phyloP scores from a whole-genome alignment of 2,329 filamentous ascomycete genomes.

The Colletotrichum endophyticum region DNA sequence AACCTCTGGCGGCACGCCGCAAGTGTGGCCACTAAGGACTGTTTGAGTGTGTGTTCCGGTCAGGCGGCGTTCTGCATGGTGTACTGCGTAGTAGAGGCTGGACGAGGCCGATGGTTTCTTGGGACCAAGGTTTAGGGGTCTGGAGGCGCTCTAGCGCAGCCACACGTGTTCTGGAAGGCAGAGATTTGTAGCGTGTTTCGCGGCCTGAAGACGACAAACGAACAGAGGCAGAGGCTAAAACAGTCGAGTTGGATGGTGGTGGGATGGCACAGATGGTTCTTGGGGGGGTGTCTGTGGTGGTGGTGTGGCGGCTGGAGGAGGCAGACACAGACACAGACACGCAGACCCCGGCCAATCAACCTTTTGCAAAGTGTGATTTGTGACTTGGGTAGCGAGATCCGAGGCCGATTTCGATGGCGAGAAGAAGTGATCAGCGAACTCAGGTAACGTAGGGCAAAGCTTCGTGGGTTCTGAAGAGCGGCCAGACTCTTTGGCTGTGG shows the following conservation, averaged over 20 bases:
- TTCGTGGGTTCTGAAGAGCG: background rate
- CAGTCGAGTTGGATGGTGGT: background rate
- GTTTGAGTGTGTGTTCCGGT: background rate
- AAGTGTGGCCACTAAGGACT: background rate
- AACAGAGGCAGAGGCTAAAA: background rate
- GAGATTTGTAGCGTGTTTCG: background rate
- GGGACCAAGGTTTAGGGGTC: background rate
- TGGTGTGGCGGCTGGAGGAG: background rate
- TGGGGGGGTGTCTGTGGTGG: background rate
- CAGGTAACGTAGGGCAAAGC: background rate
- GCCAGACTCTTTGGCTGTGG: background rate
- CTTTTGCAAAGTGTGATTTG: background rate
- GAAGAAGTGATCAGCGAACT: background rate
- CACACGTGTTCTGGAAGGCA: background rate
- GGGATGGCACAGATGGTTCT: background rate
- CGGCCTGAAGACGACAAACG: background rate
- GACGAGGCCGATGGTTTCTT: background rate
- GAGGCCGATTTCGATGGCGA: background rate
- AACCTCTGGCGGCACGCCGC: background rate
- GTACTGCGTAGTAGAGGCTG: background rate
- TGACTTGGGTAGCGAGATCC: background rate
- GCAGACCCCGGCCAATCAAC: background rate
- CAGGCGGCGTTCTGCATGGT: background rate
- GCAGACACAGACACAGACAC: background rate
- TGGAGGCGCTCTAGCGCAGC: background rate